Evolutionary conservation across 1,139 yeast genomes (phyloP), one percentile per base, ranked within the genome.

Genomic region (Geotrichum restrictum): DNA sequence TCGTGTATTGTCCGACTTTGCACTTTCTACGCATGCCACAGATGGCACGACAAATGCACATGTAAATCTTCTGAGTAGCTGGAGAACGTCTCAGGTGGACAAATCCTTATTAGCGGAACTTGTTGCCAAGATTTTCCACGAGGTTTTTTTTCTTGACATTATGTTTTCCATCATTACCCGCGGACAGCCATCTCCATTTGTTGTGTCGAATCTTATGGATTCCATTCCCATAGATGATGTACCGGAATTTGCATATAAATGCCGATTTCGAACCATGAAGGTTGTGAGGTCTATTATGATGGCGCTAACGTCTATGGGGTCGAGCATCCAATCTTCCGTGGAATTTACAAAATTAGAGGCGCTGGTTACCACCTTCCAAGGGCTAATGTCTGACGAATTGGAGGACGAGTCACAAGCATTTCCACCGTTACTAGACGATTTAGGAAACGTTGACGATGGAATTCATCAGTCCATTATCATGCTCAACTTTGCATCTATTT

Each of bases 401-500:
- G 45, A 32, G 5, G 47, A 39, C 5, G n/a, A 32, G 8, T 13
- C 22, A 14, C 39, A 34, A 21, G 44, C 44, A 10, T 55, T 52
- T 32, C 57, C 57, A 2, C 54, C 45, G 2, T 16, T 55, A 7
- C 32, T 55, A 3, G 55, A 55, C 29, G 54, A 52, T 18, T 36
- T 41, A n/a, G 57, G 56, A 2, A 33, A 14, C 19, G 45, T 55
- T 11, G 46, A 55, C 34, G 57, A 55, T 31, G 57, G 57, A 3
- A 48, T 55, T 11, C 57, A 55, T 27, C 57, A 55, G 33, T 50
- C 56, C 7, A 43, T 39, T 5, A 49, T 52, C 31, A 48, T 55
- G 49, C 45, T 55, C 14, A 55, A 55, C 32, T 55, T 55, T 47
- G 45, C 57, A 3, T 52, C 55, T 3, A 52, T 55, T 13, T 22